A percentile compares a stretch with the other conserved stretches of the same genome.
These are phyloP conservation scores for Goffeauzyma gilvescens DNA, from an alignment of 768 basidiomycete genomes.

Conservation along the genomic window DNA sequence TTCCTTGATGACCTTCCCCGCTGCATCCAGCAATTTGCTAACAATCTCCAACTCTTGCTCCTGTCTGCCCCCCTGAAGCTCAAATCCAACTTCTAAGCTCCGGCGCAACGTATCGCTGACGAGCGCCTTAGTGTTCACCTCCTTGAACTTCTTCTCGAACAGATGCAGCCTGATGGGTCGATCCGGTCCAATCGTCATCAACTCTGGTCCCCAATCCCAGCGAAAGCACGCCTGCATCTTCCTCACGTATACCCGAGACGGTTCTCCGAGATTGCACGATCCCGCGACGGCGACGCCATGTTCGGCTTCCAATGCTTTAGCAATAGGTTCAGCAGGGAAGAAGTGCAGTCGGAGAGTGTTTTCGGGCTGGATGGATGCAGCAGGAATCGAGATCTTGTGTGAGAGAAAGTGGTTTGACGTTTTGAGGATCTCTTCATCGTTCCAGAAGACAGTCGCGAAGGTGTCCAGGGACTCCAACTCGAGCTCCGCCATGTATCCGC, in stretches of 20 bases:
- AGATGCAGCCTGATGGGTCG: conserved; percentile 44
- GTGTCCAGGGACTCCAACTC: background rate
- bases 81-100: conserved; percentile 32
- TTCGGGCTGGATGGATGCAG: conserved; percentile 31
- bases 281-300: conserved; percentile 40
- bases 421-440: conserved; percentile 48
- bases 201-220: conserved; percentile 42
- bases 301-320: conserved; percentile 48
- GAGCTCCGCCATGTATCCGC: background rate
- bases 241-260: conserved; percentile 69
- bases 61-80: conserved; percentile 33
- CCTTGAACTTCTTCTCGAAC: conserved; percentile 46
- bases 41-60: conserved; percentile 33
- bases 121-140: conserved; percentile 44
- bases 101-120: conserved; percentile 41
- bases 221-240: conserved; percentile 81
- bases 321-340: conserved; percentile 40
- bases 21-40: conserved; percentile 39
- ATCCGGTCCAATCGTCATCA: conserved; percentile 83
- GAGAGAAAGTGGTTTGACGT: conserved; percentile 70
- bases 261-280: conserved; percentile 91
- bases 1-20: conserved; percentile 38
- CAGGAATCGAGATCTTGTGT: conserved; percentile 47
- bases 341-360: background rate
- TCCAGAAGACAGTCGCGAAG: conserved; percentile 31